Percentiles rank a stretch among this genome's conserved stretches.
phyloP scores from a whole-genome alignment of 306 rosid species.

The cucumber (Cucumis sativus) region Cucumber_9930_V3 NC_026658.2:10301001-10301500 shows the following conservation, averaged over 20 bases:
- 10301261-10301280: conserved; percentile 29
- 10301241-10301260: conserved; percentile 68
- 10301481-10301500: conserved; percentile 20
- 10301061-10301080: conserved; percentile 37
- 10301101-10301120: conserved; percentile 46
- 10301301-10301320: conserved; percentile 61
- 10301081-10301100: conserved; percentile 53
- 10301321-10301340: conserved; percentile 39
- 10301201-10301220: conserved; percentile 75
- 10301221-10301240: conserved; percentile 46
- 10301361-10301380: conserved; percentile 34
- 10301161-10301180: conserved; percentile 21
- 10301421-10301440: conserved; percentile 40
- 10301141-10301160: conserved; percentile 44
- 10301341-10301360: conserved; percentile 31
- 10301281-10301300: conserved; percentile 42
- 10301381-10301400: conserved; percentile 29
- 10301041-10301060: conserved; percentile 41
- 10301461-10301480: conserved; percentile 17
- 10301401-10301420: conserved; percentile 33
- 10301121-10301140: conserved; percentile 44
- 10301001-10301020: conserved; percentile 29
- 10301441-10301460: conserved; percentile 24
- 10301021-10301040: conserved; percentile 44
- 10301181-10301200: conserved; percentile 57